These are phyloP conservation scores for Hordeum marinum DNA, from an alignment of 176 grass and related monocot genomes.

Conservation along the genomic window DNA sequence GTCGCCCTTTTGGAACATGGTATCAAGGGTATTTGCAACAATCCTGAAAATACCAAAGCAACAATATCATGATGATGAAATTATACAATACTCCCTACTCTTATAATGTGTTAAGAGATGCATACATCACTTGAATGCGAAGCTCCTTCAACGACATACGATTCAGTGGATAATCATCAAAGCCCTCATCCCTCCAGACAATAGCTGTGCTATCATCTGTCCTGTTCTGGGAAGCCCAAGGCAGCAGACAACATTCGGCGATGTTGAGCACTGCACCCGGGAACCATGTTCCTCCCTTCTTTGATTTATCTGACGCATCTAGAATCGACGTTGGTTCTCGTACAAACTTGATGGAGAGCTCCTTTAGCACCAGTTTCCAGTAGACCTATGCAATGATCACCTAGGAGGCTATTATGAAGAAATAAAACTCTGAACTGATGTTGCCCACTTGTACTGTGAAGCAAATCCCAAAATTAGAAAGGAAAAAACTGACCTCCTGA, in stretches of 20 bases:
- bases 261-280: conserved; percentile 74
- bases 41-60: conserved; percentile 39
- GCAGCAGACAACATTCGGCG: conserved; percentile 88
- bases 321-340: conserved; percentile 59
- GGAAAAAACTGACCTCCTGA: conserved; percentile 53
- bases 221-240: conserved; percentile 54
- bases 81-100: not conserved
- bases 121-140: conserved; percentile 69
- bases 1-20: conserved; percentile 74
- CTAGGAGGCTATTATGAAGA: not conserved
- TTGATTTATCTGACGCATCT: conserved; percentile 59
- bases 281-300: conserved; percentile 70
- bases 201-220: conserved; percentile 80
- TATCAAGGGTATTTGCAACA: conserved; percentile 76
- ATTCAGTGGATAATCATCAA: conserved; percentile 72
- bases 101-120: conserved; percentile 17
- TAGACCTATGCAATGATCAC: conserved; percentile 47
- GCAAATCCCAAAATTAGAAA: not conserved
- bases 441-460: not conserved
- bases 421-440: not conserved
- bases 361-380: conserved; percentile 69
- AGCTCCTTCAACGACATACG: conserved; percentile 73
- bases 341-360: conserved; percentile 60
- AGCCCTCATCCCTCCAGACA: conserved; percentile 80
- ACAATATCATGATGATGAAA: not conserved